These are phyloP conservation scores for Paragyromitra xinjiangensis DNA, from an alignment of 495 filamentous ascomycete genomes.

Conservation along the genomic window DNA sequence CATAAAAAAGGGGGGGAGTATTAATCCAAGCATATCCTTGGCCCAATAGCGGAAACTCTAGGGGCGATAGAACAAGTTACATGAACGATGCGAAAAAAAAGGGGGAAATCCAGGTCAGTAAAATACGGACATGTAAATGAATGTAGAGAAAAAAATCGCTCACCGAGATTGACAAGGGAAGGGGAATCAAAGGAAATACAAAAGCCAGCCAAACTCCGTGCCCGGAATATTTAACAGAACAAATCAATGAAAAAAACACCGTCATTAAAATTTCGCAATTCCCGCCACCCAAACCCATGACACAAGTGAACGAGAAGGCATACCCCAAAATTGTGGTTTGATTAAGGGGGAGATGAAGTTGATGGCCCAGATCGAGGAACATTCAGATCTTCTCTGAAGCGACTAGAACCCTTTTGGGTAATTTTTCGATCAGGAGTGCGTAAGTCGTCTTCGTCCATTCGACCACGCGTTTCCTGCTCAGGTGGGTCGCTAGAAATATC, in stretches of 20 bases:
- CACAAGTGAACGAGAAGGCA: conserved; percentile 35
- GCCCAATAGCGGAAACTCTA: conserved; percentile 20
- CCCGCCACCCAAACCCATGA: conserved; percentile 48
- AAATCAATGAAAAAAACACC: conserved; percentile 47
- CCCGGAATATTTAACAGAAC: conserved; percentile 55
- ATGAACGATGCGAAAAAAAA: conserved; percentile 27
- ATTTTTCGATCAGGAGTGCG: conserved; percentile 52
- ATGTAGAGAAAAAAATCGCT: conserved; percentile 34
- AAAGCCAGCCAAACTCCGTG: conserved; percentile 54
- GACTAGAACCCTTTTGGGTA: conserved; percentile 52
- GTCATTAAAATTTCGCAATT: conserved; percentile 53
- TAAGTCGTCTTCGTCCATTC: conserved; percentile 35
- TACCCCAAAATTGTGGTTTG: conserved; percentile 19
- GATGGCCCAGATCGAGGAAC: conserved; percentile 44
- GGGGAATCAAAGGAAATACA: conserved; percentile 46
- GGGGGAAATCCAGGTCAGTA: conserved; percentile 33
- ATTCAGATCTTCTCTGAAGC: conserved; percentile 55
- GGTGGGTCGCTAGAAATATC: conserved; percentile 35
- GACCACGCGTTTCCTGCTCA: conserved; percentile 34
- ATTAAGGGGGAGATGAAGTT: conserved; percentile 42
- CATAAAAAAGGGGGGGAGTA: conserved; percentile 27
- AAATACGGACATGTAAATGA: conserved; percentile 28
- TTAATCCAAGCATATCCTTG: conserved; percentile 41
- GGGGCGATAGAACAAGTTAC: conserved; percentile 32
- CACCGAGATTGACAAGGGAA: conserved; percentile 31